Base-by-base conservation (phyloP, 2,329 filamentous ascomycete genomes). In the Trichoderma semiorbis region DNA sequence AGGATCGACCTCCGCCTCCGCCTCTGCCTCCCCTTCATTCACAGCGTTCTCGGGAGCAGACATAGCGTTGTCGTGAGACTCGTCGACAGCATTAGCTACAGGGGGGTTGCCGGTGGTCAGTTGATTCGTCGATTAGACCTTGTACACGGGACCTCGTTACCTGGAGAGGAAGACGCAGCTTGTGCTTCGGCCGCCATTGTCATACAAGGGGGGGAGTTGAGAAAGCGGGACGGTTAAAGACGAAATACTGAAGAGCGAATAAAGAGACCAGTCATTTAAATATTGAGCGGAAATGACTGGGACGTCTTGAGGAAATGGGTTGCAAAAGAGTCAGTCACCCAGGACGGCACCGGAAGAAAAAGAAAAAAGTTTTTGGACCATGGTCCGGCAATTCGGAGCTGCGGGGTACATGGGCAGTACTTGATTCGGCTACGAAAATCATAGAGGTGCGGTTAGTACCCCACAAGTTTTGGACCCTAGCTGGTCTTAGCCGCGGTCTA, bases 151-250 rank as follows among this genome's bases (percentile, higher is more conserved):
- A 43, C 60, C 36, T 62, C 47, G 62, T 50, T 74, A 76, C 75
- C 75, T 74, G 69, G 53, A 67, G 70, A 70, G 68, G 78, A 73
- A 71, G 76, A 72, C 68, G 76, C 73, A 76, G 78, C 43, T 61
- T 74, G 75, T 72, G 74, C 75, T 74, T 80, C 76, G 74, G 78
- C 79, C 74, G 80, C 78, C 80, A 81, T 81, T 68, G 73, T 80
- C 74, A 58, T 72, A 72, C 72, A 72, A 72, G 58, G 26, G 55
- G 63, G 69, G 32, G 58, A 43, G 55, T 67, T 32, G 58, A 68
- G 64, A 70, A 68, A 63, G 72, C 69, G 58, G 47, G 62, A 70
- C 65, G 73, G 57, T 73, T 74, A 68, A 71, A 73, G 72, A 73
- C 71, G 75, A 73, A 64, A 58, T 74, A 74, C 72, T 73, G 69